Base-by-base conservation (phyloP, 1,284 basidiomycete genomes). In the Lignosus rhinocerotis region DNA sequence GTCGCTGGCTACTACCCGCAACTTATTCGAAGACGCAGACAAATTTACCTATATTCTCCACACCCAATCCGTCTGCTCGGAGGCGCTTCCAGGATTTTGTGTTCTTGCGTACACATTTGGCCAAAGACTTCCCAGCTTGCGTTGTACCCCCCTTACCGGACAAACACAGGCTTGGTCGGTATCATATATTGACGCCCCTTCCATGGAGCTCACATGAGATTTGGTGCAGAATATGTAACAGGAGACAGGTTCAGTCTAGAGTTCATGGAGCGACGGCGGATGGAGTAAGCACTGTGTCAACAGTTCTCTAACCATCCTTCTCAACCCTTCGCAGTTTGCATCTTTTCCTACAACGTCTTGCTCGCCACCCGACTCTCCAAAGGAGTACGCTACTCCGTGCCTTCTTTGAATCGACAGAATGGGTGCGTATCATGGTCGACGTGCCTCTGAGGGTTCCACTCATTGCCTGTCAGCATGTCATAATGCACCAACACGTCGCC, bases 51-150 rank as follows among this genome's bases (percentile, higher is more conserved):
- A 92, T 87, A 77, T 98, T 92, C 80, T 85, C 88, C 30, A 83
- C 86, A 44, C 78, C 80, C 4, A 88, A 78, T 59, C 88, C 91
- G 2, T 86, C 88, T 6, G 79, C 91, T 14, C 85, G 96, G 54
- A 83, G 96, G 60, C 85, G 96, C 30, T 99, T 97, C 77, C 93
- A 96, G 70, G 97, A 99, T 76, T 99, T 99, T 75, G 91, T 93
- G 38, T 99, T 99, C 72, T 78, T 99, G 38, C 81, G 92, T 61
- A 89, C 97, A 51, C 86, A 97, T 68, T 85, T 99, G 34, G 84
- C 86, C 19, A 89, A 89, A 75, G 91, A 96, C 74, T 99, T 98
- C 70, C 95, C 95, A 3, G 97, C 96, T 56, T 96, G 94, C 68
- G 93, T 99, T 19, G 92, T 99, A 0, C 95, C 96, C 25, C 93